Evolutionary conservation across 1,139 yeast species (phyloP).

Genomic region (Suhomyces guaymorum): DNA sequence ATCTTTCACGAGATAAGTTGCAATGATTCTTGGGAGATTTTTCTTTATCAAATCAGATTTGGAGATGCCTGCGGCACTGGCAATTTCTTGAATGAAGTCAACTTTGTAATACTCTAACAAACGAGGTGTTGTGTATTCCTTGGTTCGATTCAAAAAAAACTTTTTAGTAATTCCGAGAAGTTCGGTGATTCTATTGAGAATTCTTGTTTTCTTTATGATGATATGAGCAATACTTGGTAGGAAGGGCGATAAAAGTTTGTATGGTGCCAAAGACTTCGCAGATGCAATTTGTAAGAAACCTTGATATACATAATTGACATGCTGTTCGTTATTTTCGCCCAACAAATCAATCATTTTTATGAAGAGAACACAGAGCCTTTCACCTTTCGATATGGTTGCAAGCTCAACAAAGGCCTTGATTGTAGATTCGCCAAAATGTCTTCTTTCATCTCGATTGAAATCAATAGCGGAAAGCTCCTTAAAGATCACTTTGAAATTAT

Average conservation of each 20-base stretch:
- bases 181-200: conserved; percentile 61
- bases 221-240: conserved; percentile 72
- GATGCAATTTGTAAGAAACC: conserved; percentile 52
- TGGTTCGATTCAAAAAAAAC: conserved; percentile 68
- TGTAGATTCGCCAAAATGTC: conserved; percentile 61
- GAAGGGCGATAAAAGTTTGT: conserved; percentile 75
- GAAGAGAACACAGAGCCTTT: conserved; percentile 59
- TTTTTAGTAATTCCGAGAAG: conserved; percentile 61
- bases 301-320: conserved; percentile 63
- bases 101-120: conserved; percentile 64
- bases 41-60: conserved; percentile 39
- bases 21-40: conserved; percentile 41
- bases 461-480: conserved; percentile 37
- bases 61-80: conserved; percentile 36
- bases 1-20: conserved; percentile 41
- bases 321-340: conserved; percentile 61
- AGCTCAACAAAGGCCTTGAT: conserved; percentile 62
- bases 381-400: conserved; percentile 60
- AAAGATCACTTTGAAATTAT: conserved; percentile 39
- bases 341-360: conserved; percentile 60
- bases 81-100: conserved; percentile 60
- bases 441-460: conserved; percentile 26
- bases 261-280: conserved; percentile 53
- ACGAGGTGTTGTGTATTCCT: conserved; percentile 74
- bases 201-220: conserved; percentile 60